Conservation (phyloP, 2,329 filamentous ascomycete genomes). For the Chaetothyriales sp. region DNA sequence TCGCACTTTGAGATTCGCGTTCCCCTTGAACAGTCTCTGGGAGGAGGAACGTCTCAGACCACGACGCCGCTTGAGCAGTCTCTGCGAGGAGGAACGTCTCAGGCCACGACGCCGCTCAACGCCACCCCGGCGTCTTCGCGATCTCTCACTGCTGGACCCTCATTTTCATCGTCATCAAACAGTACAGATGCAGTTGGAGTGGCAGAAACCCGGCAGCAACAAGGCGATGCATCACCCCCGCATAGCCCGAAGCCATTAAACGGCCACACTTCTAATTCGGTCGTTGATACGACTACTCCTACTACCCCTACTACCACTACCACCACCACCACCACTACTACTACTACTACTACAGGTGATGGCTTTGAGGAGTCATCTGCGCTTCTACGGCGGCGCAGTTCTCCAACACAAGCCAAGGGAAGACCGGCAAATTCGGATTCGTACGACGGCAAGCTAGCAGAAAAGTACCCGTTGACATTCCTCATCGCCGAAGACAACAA, state of each 20-base stretch:
- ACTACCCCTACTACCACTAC: too few species aligned
- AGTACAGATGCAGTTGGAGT: too few species aligned
- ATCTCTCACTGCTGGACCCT: conserved; percentile 1
- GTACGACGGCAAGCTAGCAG: conserved; percentile 44
- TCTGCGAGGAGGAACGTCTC: conserved; percentile 30
- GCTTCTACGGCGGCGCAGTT: neutral
- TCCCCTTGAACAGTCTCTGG: conserved; percentile 37
- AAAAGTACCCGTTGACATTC: conserved; percentile 50
- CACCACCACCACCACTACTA: too few species aligned
- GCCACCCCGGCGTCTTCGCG: conserved; percentile 23
- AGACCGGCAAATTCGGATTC: neutral
- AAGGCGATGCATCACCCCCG: conserved; percentile 22
- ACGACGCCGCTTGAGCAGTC: conserved; percentile 43
- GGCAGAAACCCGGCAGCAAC: too few species aligned
- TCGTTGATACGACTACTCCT: neutral
- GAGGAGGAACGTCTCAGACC: conserved; percentile 34
- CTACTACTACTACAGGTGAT: too few species aligned
- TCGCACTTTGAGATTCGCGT: conserved; percentile 57
- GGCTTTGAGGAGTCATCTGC: too few species aligned
- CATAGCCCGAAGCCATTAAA: neutral
- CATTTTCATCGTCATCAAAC: conserved; percentile 1
- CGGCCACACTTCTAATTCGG: neutral
- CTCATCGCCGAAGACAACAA: conserved; percentile 61
- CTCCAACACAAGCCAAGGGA: too few species aligned
- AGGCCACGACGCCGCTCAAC: conserved; percentile 36